Evolutionary conservation across 169 alveolate species (phyloP), one percentile per base, ranked within the genome.

Genomic region (Plasmodium inui): DNA sequence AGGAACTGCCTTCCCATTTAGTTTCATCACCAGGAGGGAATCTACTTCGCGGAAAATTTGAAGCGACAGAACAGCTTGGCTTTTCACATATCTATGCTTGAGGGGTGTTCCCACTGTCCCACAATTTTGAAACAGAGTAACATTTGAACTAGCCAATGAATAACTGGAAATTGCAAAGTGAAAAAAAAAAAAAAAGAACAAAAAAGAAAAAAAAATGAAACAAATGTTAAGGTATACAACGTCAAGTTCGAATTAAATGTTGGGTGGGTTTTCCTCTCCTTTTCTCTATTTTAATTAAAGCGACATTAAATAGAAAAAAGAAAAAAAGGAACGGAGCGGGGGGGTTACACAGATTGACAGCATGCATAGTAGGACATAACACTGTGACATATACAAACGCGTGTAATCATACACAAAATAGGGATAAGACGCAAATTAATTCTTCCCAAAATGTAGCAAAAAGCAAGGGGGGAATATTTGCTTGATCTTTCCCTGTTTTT

Each of bases 281-380:
- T 81, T 81, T 32, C 55, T 44, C 61, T 46, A 19, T 80, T 81
- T 81, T 50, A 81, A 50, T 81, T 81, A 81, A 50, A 81, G 88
- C 88, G 32, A 34, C 22, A 30, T 46, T 81, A 28, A 32, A 8
- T n/a, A 50, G 67, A 30, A 74, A 74, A 30, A 74, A 10, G 46
- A 34, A 34, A 41, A 28, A 34, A 34, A 10, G 14, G 19, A 34
- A 34, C 3, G 17, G 17, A 14, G 0, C 8, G 34, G 22, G 37
- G 22, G 5, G 0, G 0, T 61, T 61, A 4, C 32, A 61, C 32
- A n/a, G 32, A 46, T 46, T 46, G 57, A 46, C 57, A 46, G 57
- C n/a, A 46, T 12, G n/a, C 57, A 46, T 9, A 22, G 32, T 26
- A 19, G 32, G 32, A 3, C 74, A 61, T 61, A 61, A 50, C 74